Conservation (phyloP, 352 stramenopile genomes). For the Poterioochromonas sp. region DNA sequence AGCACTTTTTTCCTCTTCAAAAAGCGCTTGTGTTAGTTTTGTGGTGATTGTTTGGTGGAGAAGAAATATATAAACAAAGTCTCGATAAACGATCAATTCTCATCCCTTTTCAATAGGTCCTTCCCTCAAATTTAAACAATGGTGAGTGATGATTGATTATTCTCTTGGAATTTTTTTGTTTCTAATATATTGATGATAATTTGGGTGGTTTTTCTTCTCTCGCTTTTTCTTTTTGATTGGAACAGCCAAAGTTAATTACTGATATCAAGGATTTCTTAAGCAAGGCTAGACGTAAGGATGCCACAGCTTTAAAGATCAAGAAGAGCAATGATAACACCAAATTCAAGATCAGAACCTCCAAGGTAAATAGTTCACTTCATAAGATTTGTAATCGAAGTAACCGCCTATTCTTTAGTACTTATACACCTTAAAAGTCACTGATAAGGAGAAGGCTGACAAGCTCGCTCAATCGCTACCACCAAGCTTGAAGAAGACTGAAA, state of each 20-base stretch:
- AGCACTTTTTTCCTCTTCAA: too few relatives aligned
- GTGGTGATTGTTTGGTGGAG: too few relatives aligned
- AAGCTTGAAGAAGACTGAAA: constrained; percentile 60
- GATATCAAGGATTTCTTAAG: constrained; percentile 98
- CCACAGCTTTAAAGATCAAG: constrained; percentile 98
- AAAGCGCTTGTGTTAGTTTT: too few relatives aligned
- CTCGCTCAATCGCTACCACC: constrained; percentile 96
- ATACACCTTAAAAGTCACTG: constrained; percentile 95
- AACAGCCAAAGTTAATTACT: constrained; percentile 94
- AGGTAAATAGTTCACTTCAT: constrained; percentile 43
- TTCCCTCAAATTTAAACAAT: too few relatives aligned
- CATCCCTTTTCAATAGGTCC: too few relatives aligned
- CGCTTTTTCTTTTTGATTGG: constrained; percentile 15
- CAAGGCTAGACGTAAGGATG: constrained; percentile 91
- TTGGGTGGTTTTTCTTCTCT: not conserved
- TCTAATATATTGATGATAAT: not conserved
- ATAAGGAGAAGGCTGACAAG: constrained; percentile 99
- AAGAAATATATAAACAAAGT: too few relatives aligned
- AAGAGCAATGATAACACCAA: constrained; percentile 88
- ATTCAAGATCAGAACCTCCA: constrained; percentile 99
- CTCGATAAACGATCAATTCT: too few relatives aligned
- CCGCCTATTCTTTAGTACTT: constrained; percentile 62
- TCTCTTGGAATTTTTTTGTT: too few relatives aligned
- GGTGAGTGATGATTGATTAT: too few relatives aligned
- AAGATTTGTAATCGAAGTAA: not conserved